Conservation (phyloP, 495 filamentous ascomycete genomes). For the Xylaria curta region DNA sequence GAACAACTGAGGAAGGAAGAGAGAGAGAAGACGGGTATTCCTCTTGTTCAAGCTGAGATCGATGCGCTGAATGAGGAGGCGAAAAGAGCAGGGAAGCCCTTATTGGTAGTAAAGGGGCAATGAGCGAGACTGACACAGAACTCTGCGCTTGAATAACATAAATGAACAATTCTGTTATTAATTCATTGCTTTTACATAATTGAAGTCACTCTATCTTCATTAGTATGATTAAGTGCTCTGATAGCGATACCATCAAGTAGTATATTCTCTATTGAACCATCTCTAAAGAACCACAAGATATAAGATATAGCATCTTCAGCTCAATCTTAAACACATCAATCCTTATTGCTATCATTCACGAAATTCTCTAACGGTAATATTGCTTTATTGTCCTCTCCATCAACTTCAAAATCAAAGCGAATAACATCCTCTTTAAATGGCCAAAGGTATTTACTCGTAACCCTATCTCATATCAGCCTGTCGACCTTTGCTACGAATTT, state of each 20-base stretch:
- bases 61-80: conserved; percentile 72
- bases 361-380: not conserved
- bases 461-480: conserved; percentile 34
- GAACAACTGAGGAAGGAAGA: conserved; percentile 67
- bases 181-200: not conserved
- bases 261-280: not conserved
- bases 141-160: not conserved
- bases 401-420: conserved; percentile 59
- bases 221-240: not conserved
- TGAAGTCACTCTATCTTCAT: not conserved
- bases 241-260: not conserved
- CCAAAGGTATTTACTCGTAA: conserved; percentile 52
- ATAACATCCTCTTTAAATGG: conserved; percentile 57
- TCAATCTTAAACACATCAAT: not conserved
- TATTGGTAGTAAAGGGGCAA: conserved; percentile 29
- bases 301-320: not conserved
- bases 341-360: not conserved
- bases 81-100: conserved; percentile 52
- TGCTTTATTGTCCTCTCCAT: conserved; percentile 42
- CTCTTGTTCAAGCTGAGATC: conserved; percentile 69
- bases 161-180: not conserved
- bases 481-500: not conserved
- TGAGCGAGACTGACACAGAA: not conserved
- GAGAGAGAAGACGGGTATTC: conserved; percentile 66
- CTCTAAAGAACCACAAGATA: not conserved